Conservation (phyloP, 768 basidiomycete genomes). For the Pleurotus eryngii region DNA sequence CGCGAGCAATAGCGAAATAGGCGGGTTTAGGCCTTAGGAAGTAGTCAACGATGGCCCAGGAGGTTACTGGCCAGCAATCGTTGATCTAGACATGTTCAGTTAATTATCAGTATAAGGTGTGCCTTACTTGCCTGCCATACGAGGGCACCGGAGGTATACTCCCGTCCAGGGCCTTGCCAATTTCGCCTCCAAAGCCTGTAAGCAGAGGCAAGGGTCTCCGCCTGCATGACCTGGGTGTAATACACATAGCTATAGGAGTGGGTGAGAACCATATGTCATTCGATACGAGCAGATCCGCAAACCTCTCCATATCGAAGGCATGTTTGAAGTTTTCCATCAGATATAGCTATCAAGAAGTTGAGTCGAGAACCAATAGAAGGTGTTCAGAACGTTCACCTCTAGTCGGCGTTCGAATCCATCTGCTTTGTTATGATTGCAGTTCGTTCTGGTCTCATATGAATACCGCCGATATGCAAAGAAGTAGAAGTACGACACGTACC, state of each 20-base stretch:
- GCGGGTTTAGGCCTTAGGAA: conserved; percentile 92
- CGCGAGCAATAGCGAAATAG: conserved; percentile 82
- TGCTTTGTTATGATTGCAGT: conserved; percentile 89
- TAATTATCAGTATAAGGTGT: neutral
- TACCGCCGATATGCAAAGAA: conserved; percentile 7
- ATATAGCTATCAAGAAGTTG: conserved; percentile 57
- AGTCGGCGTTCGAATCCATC: conserved; percentile 80
- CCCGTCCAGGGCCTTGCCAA: conserved; percentile 83
- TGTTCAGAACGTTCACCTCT: conserved; percentile 46
- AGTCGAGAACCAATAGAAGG: neutral
- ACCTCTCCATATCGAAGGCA: conserved; percentile 85
- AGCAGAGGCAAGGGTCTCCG: conserved; percentile 83
- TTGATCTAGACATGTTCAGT: conserved; percentile 50
- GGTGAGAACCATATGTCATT: conserved; percentile 11
- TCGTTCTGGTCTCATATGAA: conserved; percentile 36
- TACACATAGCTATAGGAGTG: conserved; percentile 68
- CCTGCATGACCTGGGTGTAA: conserved; percentile 96
- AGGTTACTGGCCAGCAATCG: conserved; percentile 92
- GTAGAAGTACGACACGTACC: conserved; percentile 35
- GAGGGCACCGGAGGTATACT: conserved; percentile 86
- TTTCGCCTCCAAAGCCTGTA: conserved; percentile 90
- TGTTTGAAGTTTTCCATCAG: conserved; percentile 93
- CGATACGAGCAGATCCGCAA: conserved; percentile 4
- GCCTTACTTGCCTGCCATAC: conserved; percentile 83
- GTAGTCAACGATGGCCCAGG: conserved; percentile 93